Evolutionary conservation across 2,329 filamentous ascomycete species (phyloP).

Genomic region (Gnomoniopsis sp.): DNA sequence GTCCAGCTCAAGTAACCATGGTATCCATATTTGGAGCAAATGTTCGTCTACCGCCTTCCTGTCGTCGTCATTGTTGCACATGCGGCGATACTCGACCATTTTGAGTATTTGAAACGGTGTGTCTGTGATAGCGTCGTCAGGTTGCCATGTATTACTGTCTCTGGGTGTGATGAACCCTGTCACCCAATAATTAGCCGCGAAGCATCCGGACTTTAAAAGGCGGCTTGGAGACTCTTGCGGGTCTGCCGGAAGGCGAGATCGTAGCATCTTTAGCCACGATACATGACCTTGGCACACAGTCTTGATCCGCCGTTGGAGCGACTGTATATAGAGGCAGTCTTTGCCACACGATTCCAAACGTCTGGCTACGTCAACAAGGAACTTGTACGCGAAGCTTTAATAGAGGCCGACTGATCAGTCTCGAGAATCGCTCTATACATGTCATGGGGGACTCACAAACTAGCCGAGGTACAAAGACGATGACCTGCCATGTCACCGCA

Average conservation of each 20-base stretch:
- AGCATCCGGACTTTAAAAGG: neutral
- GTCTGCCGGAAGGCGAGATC: neutral
- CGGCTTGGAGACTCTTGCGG: neutral
- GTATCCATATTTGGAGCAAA: neutral
- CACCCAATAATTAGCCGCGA: constrained; percentile 1
- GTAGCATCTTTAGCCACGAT: neutral
- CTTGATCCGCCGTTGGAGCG: neutral
- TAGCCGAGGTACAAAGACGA: constrained; percentile 9
- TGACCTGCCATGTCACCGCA: constrained; percentile 19
- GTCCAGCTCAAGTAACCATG: neutral
- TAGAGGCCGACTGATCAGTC: neutral
- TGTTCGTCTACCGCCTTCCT: too few species aligned
- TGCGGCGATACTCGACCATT: neutral
- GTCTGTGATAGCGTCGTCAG: neutral
- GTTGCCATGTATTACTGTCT: neutral
- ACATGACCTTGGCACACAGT: neutral
- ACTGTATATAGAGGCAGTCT: neutral
- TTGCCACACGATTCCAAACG: neutral
- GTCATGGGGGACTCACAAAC: constrained; percentile 11
- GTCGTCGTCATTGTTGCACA: too few species aligned
- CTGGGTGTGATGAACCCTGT: neutral
- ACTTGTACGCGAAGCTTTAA: constrained; percentile 3
- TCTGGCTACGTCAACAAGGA: neutral
- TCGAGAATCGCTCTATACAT: fast-evolving
- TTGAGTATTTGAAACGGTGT: constrained; percentile 5